phyloP scores from a whole-genome alignment of 306 rosid species.

The Cucumis sativus region Cucumber_9930_V3 NC_026660.2:28277501-28278000 shows the following conservation, averaged over 20 bases:
- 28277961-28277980: background rate
- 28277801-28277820: background rate
- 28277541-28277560: background rate
- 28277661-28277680: background rate
- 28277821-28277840: background rate
- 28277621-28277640: conserved; percentile 7
- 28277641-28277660: background rate
- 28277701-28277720: background rate
- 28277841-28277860: background rate
- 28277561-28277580: background rate
- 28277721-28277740: background rate
- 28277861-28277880: background rate
- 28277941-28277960: background rate
- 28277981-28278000: background rate
- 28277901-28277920: conserved; percentile 6
- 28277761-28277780: background rate
- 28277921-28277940: background rate
- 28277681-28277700: background rate
- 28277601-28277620: background rate
- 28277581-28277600: conserved; percentile 3
- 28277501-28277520: background rate
- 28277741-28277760: background rate
- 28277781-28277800: background rate
- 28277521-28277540: background rate
- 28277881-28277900: background rate